A percentile compares a stretch with the other conserved stretches of the same genome.
Conservation (phyloP, 768 basidiomycete species). For the Suillus discolor region DNA sequence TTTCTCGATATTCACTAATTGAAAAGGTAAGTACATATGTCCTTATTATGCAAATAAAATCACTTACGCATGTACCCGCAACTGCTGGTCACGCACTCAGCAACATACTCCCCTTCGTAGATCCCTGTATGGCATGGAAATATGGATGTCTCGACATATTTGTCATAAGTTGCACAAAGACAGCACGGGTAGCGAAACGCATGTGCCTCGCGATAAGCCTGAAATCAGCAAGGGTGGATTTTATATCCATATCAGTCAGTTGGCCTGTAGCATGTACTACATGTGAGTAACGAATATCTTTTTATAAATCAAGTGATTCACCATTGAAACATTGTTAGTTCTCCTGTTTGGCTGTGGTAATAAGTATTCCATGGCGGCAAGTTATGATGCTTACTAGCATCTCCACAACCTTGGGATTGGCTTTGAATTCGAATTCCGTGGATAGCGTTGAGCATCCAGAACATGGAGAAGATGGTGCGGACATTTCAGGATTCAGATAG, state of each 20-base stretch:
- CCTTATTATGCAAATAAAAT: too few relatives aligned
- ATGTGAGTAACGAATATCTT: too few relatives aligned
- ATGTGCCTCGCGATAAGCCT: not conserved
- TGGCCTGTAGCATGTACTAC: not conserved
- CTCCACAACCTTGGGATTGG: not conserved
- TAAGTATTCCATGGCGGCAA: not conserved
- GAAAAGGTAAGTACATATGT: too few relatives aligned
- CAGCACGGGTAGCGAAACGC: not conserved
- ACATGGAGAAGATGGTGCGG: not conserved
- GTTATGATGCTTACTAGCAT: not conserved
- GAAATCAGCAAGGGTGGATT: not conserved
- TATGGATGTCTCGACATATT: not conserved
- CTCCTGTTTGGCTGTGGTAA: not conserved
- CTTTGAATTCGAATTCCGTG: not conserved
- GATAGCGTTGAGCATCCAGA: not conserved
- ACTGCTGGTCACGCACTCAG: not conserved
- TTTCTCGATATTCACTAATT: too few relatives aligned
- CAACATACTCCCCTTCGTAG: not conserved
- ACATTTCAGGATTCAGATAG: not conserved
- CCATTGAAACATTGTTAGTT: not conserved
- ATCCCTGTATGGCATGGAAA: not conserved
- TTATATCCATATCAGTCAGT: not conserved
- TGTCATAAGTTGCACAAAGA: not conserved
- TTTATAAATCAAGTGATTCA: not conserved
- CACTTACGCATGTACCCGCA: not conserved